Percentiles rank a stretch among this genome's conserved stretches.
These are phyloP conservation scores for Cladosporium sp. DNA, from an alignment of 2,329 filamentous ascomycete genomes.

Conservation along the genomic window DNA sequence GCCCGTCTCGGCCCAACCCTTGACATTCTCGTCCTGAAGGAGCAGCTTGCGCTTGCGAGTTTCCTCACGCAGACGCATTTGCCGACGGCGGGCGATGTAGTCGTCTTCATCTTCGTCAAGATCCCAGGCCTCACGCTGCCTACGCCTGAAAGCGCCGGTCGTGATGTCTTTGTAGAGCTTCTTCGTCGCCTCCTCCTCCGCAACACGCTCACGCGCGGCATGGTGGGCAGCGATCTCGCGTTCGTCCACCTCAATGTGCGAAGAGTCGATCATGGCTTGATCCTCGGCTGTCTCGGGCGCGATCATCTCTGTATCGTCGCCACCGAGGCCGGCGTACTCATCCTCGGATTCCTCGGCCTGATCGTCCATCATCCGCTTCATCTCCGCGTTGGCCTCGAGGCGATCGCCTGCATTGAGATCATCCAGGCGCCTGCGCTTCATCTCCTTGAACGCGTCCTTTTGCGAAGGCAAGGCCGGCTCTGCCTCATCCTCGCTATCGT, in stretches of 20 bases:
- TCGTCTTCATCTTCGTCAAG: constrained; percentile 83
- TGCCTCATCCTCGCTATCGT: constrained; percentile 35
- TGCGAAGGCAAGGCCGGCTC: constrained; percentile 37
- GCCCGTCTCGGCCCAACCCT: constrained; percentile 56
- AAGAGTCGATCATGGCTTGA: constrained; percentile 82
- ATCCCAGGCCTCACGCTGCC: constrained; percentile 65
- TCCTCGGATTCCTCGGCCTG: constrained; percentile 97
- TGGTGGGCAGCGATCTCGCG: constrained; percentile 77
- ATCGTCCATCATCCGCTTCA: constrained; percentile 84
- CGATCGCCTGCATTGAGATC: constrained; percentile 30
- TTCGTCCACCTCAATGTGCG: constrained; percentile 70
- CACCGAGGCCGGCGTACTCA: constrained; percentile 91
- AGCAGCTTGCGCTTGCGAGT: constrained; percentile 86
- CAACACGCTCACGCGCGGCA: constrained; percentile 71
- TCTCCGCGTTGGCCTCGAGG: constrained; percentile 63
- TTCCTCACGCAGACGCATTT: constrained; percentile 81
- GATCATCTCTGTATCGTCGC: constrained; percentile 63
- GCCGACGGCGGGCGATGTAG: constrained; percentile 61
- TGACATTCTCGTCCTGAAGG: constrained; percentile 80
- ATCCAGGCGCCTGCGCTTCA: constrained; percentile 59
- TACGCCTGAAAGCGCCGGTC: constrained; percentile 77
- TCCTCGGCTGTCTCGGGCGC: constrained; percentile 70
- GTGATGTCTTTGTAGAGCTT: constrained; percentile 92
- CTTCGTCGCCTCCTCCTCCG: constrained; percentile 80
- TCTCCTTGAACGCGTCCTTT: constrained; percentile 56